Evolutionary conservation across 352 stramenopile species (phyloP).

Genomic region (Phytophthora chlamydospora): DNA sequence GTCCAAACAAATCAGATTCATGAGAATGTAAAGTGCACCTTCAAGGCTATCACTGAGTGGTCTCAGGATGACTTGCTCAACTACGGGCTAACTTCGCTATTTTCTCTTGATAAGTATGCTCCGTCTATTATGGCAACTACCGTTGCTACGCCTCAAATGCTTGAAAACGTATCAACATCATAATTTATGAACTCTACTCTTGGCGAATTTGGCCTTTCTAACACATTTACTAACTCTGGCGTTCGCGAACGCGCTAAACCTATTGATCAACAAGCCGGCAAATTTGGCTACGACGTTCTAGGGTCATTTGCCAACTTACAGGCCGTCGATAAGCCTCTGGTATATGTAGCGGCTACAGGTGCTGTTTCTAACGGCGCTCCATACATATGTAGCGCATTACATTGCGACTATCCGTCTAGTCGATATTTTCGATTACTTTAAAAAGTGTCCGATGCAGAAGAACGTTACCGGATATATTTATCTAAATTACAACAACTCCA

Average conservation of each 20-base stretch:
- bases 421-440: slow-evolving; percentile 18
- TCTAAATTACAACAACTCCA: slow-evolving; percentile 5
- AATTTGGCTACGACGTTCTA: slow-evolving; percentile 20
- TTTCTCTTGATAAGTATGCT: slow-evolving; percentile 8
- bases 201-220: slow-evolving; percentile 15
- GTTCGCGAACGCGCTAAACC: slow-evolving; percentile 11
- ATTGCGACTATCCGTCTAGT: slow-evolving; percentile 2
- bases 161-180: slow-evolving; percentile 4
- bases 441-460: slow-evolving; percentile 19
- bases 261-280: slow-evolving; percentile 14
- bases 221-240: slow-evolving; percentile 16
- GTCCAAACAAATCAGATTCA: too few relatives aligned
- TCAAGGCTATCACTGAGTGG: slow-evolving; percentile 11
- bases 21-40: background rate
- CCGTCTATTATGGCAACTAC: background rate
- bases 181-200: slow-evolving; percentile 19
- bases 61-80: slow-evolving; percentile 5
- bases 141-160: too few relatives aligned
- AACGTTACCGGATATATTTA: slow-evolving; percentile 2
- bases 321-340: slow-evolving; percentile 1
- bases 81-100: slow-evolving; percentile 3
- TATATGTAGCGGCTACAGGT: slow-evolving; percentile 16
- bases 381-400: slow-evolving; percentile 12
- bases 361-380: slow-evolving; percentile 8
- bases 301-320: slow-evolving; percentile 16